These are phyloP conservation scores for Vigna radiata DNA, from an alignment of 306 rosid genomes.

Conservation along the genomic window DNA sequence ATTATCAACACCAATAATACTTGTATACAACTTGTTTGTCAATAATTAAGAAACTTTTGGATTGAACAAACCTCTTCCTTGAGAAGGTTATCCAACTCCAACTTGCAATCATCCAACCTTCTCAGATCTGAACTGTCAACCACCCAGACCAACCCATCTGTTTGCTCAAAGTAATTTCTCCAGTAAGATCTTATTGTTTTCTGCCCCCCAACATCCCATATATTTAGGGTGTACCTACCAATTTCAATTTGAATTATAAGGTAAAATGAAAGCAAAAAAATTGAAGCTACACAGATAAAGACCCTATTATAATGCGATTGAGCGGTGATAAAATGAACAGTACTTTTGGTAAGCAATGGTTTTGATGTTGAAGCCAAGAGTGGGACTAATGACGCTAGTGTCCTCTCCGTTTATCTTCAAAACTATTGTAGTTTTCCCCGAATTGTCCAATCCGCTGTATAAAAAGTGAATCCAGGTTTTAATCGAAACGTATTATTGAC, in stretches of 20 bases:
- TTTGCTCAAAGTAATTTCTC: constrained; percentile 94
- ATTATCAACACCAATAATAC: background rate
- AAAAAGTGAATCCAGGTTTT: background rate
- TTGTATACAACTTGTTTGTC: constrained; percentile 9
- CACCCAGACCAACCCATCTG: constrained; percentile 94
- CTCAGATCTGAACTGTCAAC: constrained; percentile 91
- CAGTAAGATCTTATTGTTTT: constrained; percentile 92
- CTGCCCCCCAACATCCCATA: constrained; percentile 92
- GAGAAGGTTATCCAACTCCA: constrained; percentile 84
- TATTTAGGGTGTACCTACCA: constrained; percentile 83
- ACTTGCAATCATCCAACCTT: constrained; percentile 89
- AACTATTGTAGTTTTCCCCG: constrained; percentile 93
- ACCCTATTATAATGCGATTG: background rate
- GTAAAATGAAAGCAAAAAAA: background rate
- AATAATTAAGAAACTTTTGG: background rate
- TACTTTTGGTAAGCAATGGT: constrained; percentile 85
- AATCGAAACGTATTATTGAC: background rate
- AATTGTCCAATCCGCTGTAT: constrained; percentile 88
- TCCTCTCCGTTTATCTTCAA: constrained; percentile 93
- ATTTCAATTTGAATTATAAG: background rate
- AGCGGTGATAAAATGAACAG: background rate
- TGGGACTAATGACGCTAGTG: constrained; percentile 93
- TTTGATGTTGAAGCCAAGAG: constrained; percentile 97
- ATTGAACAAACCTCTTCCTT: constrained; percentile 77
- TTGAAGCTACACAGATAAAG: no score